Base-by-base conservation (phyloP, 176 grass and related monocot species). In the Calamus simplicifolius region DNA sequence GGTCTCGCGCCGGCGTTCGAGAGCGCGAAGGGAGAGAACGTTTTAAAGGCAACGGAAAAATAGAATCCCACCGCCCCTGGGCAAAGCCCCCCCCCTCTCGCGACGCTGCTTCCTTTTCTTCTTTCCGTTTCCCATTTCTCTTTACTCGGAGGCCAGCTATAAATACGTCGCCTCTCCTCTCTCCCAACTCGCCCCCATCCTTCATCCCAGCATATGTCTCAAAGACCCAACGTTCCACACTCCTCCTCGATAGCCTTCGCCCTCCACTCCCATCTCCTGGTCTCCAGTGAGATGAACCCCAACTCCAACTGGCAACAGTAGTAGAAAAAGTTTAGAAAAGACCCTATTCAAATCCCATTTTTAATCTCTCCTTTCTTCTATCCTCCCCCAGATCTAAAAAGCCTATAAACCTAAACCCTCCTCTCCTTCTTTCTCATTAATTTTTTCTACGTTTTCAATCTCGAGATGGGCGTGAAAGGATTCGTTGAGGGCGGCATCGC, bases 401-500 rank as follows among this genome's bases (percentile, higher is more conserved):
- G 35, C 8, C 35, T 43, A 7, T 43, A 3, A 43, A 12, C 35
- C 7, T 12, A 6, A 43, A 13, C 6, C 2, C 1, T 43, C 35
- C 35, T 12, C 1, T 43, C 35, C 35, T 43, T 43, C 35, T 43
- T 13, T 43, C 8, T 3, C 8, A 35, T 43, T 43, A 23, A 23
- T 23, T 2, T 43, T 43, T 43, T 1, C 13, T 43, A 13, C n/a
- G 13, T 43, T 43, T 43, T 13, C 2, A 3, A 43, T 10, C 35
- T 43, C 35, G n/a, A 38, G 28, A 68, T 68, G 65, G 65, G 65
- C 15, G 27, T 19, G 6, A 68, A 68, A 30, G 65, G 51, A 35
- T 68, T 68, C 18, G 51, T 68, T 8, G 65, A 68, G 18, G 65
- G 65, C 15, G 65, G 65, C 18, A 68, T 68, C 52, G 65, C 65